These are phyloP conservation scores for Ensete ventricosum DNA, from an alignment of 176 grass and related monocot genomes.

Conservation along the genomic window DNA sequence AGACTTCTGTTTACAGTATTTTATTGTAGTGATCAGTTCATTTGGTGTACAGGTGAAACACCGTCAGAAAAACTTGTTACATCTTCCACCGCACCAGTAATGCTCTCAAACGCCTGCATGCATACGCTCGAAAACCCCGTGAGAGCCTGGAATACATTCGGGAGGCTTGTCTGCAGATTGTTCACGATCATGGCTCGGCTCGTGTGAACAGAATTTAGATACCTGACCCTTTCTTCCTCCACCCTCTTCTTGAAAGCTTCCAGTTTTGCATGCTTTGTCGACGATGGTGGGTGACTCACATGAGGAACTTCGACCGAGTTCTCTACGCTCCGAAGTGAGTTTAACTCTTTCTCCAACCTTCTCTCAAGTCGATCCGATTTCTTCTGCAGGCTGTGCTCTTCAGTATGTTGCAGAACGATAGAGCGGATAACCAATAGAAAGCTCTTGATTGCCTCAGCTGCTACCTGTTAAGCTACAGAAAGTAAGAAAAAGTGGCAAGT, in stretches of 20 bases:
- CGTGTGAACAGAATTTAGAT: constrained; percentile 49
- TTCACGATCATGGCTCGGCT: constrained; percentile 77
- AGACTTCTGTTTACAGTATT: neutral
- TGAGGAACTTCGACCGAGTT: constrained; percentile 19
- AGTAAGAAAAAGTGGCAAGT: neutral
- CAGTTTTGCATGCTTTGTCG: constrained; percentile 41
- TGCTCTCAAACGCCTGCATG: constrained; percentile 62
- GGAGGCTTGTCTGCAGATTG: constrained; percentile 74
- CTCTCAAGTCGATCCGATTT: constrained; percentile 44
- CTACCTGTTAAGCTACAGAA: constrained; percentile 49
- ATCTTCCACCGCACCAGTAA: constrained; percentile 41
- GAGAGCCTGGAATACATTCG: constrained; percentile 82
- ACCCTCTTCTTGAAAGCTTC: constrained; percentile 56
- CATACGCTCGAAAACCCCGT: constrained; percentile 50
- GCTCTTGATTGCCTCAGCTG: constrained; percentile 72
- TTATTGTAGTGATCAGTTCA: neutral
- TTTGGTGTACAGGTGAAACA: constrained; percentile 25
- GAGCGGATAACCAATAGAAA: constrained; percentile 66
- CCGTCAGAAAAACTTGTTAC: constrained; percentile 29
- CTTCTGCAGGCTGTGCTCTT: constrained; percentile 78
- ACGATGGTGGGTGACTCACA: constrained; percentile 22
- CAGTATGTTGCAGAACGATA: constrained; percentile 56
- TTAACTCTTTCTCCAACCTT: constrained; percentile 57
- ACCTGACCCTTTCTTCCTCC: constrained; percentile 69
- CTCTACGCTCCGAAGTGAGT: neutral